A percentile compares a stretch with the other conserved stretches of the same genome.
Evolutionary conservation across 2,329 filamentous ascomycete genomes (phyloP).

Genomic region (Ophiocordyceps camponoti-floridani): DNA sequence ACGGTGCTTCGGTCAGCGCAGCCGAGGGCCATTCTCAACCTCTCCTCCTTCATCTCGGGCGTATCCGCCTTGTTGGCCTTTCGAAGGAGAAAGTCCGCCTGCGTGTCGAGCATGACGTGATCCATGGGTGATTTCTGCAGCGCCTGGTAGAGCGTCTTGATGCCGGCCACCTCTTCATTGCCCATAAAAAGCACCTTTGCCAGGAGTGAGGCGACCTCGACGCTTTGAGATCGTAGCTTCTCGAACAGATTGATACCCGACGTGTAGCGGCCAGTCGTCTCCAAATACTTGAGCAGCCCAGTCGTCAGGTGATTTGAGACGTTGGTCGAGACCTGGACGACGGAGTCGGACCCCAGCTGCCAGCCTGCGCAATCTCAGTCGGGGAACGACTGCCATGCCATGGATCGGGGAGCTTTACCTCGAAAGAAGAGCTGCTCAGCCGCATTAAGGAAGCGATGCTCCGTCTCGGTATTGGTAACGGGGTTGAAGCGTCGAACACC

Average conservation of each 20-base stretch:
- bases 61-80: conserved; percentile 48
- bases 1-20: conserved; percentile 91
- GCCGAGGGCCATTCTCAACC: conserved; percentile 72
- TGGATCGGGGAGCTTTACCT: conserved; percentile 31
- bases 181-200: conserved; percentile 85
- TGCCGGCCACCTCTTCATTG: conserved; percentile 91
- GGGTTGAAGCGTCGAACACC: conserved; percentile 96
- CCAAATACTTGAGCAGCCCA: conserved; percentile 86
- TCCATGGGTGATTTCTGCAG: conserved; percentile 92
- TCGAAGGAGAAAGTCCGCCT: conserved; percentile 77
- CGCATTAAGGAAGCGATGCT: conserved; percentile 87
- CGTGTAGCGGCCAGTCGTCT: conserved; percentile 83
- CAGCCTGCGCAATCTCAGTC: conserved; percentile 40
- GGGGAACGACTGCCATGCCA: neutral
- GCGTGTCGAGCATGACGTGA: conserved; percentile 86
- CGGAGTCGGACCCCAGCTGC: conserved; percentile 89
- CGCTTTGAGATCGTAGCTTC: conserved; percentile 77
- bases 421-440: conserved; percentile 91
- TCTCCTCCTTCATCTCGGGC: conserved; percentile 40
- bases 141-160: conserved; percentile 72
- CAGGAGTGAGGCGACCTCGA: conserved; percentile 84
- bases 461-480: conserved; percentile 92
- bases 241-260: conserved; percentile 97
- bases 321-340: conserved; percentile 92
- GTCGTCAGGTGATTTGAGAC: conserved; percentile 91